Evolutionary conservation across 78 protist species (phyloP), one percentile per base, ranked within the genome.

Genomic region (Dictyostelium firmibasis): DNA sequence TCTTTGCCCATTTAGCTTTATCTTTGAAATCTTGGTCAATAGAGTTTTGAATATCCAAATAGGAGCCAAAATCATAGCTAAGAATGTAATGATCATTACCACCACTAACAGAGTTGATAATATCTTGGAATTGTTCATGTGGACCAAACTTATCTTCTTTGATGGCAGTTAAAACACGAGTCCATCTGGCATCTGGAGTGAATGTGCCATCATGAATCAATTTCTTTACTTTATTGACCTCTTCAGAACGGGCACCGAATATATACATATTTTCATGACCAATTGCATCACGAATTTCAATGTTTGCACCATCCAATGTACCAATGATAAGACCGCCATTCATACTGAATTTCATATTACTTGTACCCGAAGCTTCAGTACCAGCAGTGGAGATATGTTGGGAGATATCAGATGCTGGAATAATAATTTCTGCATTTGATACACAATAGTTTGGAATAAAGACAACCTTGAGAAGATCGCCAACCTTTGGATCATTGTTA

Each of bases 331-430:
- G 33, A 35, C 96, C 97, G 27, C 99, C 99, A 97, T 99, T 99
- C 92, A 96, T 85, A 70, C 81, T 20, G 89, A 98, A 98, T 96
- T 99, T 99, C 99, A 98, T 98, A 96, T 97, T 97, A 41, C 88
- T 83, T 13, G 99, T 99, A 18, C 99, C 99, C 11, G 98, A 97
- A 3, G 99, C 99, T 91, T 98, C 99, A 3, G 97, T 97, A 16
- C 99, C 99, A 31, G 99, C 99, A 18, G 98, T 91, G 4, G 99
- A 97, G 91, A 99, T 97, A 70, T 99, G 99, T 95, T 99, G 97
- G 33, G 97, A 94, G 76, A 99, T 69, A 87, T 99, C 99, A 79
- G 97, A 33, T 0, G 99, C 99, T 5, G 99, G 99, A 70, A 99
- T 95, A 86, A 98, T 97, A 76, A 96, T 27, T 74, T 98, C 99